Percentiles rank a stretch among this genome's conserved stretches.
Conservation (phyloP, 2,329 filamentous ascomycete genomes). For the Colletotrichum cereale region DNA sequence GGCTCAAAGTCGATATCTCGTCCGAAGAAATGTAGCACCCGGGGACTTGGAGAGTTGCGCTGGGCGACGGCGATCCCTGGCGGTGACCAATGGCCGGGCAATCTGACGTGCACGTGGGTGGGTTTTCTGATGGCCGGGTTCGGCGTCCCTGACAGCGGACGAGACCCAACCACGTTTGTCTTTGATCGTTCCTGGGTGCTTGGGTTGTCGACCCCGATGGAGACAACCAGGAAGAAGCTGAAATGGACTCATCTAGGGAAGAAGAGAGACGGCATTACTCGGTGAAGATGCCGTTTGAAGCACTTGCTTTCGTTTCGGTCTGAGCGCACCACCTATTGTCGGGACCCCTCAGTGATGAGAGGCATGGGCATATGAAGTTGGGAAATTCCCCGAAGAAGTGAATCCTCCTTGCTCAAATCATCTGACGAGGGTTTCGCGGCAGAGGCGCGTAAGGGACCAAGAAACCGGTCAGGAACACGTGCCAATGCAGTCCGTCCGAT, state of each 20-base stretch:
- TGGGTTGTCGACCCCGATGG: constrained; percentile 3
- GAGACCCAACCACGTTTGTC: constrained; percentile 27
- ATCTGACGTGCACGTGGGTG: constrained; percentile 44
- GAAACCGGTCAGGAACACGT: constrained; percentile 24
- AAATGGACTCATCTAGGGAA: constrained; percentile 17
- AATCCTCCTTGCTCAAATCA: neutral
- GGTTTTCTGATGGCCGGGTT: constrained; percentile 7
- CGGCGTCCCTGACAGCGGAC: constrained; percentile 21
- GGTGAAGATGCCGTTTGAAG: constrained; percentile 21
- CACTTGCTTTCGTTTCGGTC: constrained; percentile 4
- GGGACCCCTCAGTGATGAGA: neutral
- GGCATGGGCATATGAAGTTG: neutral
- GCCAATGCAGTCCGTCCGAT: constrained; percentile 29
- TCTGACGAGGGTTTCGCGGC: constrained; percentile 12
- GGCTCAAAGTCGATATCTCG: constrained; percentile 29
- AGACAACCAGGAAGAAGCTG: neutral
- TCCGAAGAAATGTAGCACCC: constrained; percentile 28
- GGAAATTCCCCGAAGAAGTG: neutral
- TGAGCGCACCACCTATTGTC: neutral
- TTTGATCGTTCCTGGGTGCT: constrained; percentile 11
- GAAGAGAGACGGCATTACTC: neutral
- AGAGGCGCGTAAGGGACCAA: constrained; percentile 11
- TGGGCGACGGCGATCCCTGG: constrained; percentile 20
- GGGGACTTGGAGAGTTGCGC: neutral
- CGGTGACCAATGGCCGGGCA: constrained; percentile 47